phyloP scores from a whole-genome alignment of 306 rosid species.

The Hippophae gyantsensis region DNA sequence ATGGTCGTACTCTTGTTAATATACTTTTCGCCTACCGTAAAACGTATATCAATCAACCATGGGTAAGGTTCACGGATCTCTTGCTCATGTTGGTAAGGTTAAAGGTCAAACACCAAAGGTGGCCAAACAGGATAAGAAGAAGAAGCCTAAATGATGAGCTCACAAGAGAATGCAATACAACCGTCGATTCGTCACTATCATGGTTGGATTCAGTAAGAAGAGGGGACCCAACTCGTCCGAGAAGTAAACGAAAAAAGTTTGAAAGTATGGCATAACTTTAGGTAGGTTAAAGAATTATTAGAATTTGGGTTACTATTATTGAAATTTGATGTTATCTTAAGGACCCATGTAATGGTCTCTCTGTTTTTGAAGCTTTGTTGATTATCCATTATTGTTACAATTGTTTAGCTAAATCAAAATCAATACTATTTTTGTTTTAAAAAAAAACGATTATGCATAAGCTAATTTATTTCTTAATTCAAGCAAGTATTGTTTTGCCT shows the following conservation, averaged over 20 bases:
- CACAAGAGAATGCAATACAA: conserved; percentile 53
- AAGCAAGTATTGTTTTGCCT: too few relatives aligned
- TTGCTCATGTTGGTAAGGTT: conserved; percentile 51
- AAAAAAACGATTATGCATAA: too few relatives aligned
- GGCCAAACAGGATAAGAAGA: conserved; percentile 42
- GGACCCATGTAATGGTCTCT: too few relatives aligned
- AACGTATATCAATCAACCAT: too few relatives aligned
- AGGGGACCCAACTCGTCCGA: too few relatives aligned
- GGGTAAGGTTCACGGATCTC: conserved; percentile 39
- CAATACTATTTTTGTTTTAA: too few relatives aligned
- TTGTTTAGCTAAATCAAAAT: too few relatives aligned
- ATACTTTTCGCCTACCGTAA: too few relatives aligned
- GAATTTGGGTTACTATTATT: not conserved
- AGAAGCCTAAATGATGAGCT: conserved; percentile 45
- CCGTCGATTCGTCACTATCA: conserved; percentile 45
- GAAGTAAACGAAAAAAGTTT: not conserved
- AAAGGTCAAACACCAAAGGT: conserved; percentile 48
- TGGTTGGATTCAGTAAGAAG: conserved; percentile 15
- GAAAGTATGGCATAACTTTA: conserved; percentile 3
- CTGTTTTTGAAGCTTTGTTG: too few relatives aligned
- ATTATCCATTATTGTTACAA: too few relatives aligned
- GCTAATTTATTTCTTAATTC: too few relatives aligned
- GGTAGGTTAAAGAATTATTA: conserved; percentile 1
- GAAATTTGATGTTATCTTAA: not conserved
- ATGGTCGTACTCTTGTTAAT: too few relatives aligned